phyloP scores from a whole-genome alignment of 257 asterid species.

The Solanum gandarillasii region DNA sequence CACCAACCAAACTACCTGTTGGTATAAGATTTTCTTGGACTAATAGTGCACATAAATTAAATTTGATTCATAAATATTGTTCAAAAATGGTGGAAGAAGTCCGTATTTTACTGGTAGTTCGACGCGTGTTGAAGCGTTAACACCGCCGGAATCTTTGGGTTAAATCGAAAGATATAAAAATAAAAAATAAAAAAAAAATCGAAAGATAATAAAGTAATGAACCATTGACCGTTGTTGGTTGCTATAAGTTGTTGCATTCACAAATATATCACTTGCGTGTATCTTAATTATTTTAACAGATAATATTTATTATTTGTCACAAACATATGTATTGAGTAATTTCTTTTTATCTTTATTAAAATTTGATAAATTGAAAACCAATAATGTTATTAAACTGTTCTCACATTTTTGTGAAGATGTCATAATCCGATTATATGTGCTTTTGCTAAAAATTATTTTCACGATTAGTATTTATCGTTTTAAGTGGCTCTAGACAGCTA shows the following conservation, averaged over 20 bases:
- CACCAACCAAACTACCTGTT: neutral
- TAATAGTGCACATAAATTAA: neutral
- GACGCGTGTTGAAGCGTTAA: conserved; percentile 5
- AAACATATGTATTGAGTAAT: neutral
- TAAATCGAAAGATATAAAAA: neutral
- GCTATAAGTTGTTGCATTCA: neutral
- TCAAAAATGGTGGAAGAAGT: neutral
- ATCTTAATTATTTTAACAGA: neutral
- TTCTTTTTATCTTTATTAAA: rapidly evolving
- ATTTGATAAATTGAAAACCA: rapidly evolving
- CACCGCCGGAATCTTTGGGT: neutral
- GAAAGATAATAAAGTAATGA: neutral
- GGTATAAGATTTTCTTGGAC: neutral
- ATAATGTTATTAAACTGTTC: neutral
- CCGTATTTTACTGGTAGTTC: neutral
- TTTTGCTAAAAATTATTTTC: neutral
- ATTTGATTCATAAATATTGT: neutral
- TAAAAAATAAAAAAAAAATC: too few relatives aligned
- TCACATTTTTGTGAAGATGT: neutral
- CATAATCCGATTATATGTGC: neutral
- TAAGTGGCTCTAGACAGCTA: neutral
- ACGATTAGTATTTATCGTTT: neutral
- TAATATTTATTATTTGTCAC: neutral
- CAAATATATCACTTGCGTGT: neutral
- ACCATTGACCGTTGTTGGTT: neutral